Evolutionary conservation across 2,329 filamentous ascomycete genomes (phyloP).

Genomic region (Alternaria solani): DNA sequence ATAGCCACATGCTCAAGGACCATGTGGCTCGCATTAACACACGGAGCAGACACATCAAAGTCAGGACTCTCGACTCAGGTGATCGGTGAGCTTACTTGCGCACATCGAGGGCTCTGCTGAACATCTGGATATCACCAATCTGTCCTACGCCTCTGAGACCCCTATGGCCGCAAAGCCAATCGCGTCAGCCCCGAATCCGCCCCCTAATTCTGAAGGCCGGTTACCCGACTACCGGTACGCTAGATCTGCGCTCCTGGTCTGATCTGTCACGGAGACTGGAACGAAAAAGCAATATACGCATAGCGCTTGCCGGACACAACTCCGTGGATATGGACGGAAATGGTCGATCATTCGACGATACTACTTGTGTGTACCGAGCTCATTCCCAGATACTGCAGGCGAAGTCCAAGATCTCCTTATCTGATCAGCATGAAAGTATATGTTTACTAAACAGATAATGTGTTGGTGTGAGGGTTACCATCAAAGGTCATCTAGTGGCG

Average conservation of each 20-base stretch:
- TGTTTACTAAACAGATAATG: background rate
- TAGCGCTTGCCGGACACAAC: background rate
- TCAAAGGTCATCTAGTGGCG: background rate
- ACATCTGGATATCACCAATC: background rate
- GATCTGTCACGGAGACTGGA: background rate
- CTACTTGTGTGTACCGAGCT: background rate
- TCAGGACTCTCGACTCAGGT: background rate
- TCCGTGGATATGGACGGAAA: background rate
- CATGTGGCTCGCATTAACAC: background rate
- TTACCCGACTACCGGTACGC: background rate
- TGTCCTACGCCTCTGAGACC: background rate
- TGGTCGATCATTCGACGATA: background rate
- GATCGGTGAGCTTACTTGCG: background rate
- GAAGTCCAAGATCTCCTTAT: background rate
- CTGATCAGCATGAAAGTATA: background rate
- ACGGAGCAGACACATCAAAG: background rate
- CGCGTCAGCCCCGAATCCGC: background rate
- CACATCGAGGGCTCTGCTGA: accelerated
- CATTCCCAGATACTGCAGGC: background rate
- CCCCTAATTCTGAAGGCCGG: background rate
- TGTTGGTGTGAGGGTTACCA: background rate
- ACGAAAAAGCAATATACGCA: background rate
- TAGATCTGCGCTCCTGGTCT: background rate
- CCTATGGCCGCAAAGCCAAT: background rate
- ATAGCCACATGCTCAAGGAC: accelerated